Base-by-base conservation (phyloP, 805 yeast species). In the Metschnikowia dekortorum region DNA sequence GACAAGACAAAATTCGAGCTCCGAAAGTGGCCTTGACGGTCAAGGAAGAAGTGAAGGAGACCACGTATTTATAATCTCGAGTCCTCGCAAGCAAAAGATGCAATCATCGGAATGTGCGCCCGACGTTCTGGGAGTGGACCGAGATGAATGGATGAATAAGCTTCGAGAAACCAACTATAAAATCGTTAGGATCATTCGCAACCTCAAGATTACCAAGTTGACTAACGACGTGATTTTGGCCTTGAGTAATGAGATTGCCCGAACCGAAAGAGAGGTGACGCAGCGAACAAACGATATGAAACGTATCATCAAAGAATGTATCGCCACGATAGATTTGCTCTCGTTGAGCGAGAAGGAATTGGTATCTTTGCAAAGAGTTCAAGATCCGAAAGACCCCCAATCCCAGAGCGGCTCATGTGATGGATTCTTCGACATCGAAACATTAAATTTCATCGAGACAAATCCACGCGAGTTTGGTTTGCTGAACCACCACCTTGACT, bases 391-490 rank as follows among this genome's bases (percentile, higher is more conserved):
- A 43, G 35, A 34, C 46, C 8, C 34, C 8, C 37, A 34, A 9
- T 50, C 5, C 44, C 41, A 16, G 48, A 57, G 36, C 54, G 51
- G 32, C 54, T 54, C 39, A 49, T 52, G 51, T n/a, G 73, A 68
- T 26, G 69, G 69, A 8, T 65, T 61, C 38, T 63, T 74, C 47
- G 78, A 72, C 48, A 49, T 57, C 2, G 78, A 71, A 38, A 73
- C 77, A 0, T 56, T 74, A 34, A 58, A 53, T 30, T 67, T 72
- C 43, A 71, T 74, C 5, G 62, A 59, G 39, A 47, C 57, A 4
- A 69, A 73, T 35, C 77, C 78, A 0, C 58, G 59, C 26, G 69
- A 71, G 45, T 73, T 73, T 56, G 78, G 78, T 0, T 60, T 74
- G 28, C 67, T 61, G 54, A 66, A 64, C 34, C 61, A 59, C 18